These are phyloP conservation scores for Dillenia turbinata DNA, from an alignment of 164 flowering plant species.

Conservation along the genomic window DNA sequence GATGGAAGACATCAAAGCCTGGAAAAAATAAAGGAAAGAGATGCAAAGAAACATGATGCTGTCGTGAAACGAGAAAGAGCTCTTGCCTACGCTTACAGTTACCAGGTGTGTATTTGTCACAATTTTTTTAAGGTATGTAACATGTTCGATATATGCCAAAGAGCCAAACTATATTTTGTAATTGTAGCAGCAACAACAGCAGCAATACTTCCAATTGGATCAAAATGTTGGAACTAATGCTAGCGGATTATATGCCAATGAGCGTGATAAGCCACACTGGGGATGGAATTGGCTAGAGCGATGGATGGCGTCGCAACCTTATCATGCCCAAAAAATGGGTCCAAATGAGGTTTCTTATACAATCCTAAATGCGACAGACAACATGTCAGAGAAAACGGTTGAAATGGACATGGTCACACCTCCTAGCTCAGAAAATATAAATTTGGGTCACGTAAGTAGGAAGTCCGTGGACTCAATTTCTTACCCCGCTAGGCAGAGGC, in stretches of 20 bases:
- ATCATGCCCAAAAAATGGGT: conserved; percentile 27
- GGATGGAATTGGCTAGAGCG: conserved; percentile 95
- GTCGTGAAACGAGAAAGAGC: conserved; percentile 66
- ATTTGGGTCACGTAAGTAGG: conserved; percentile 8
- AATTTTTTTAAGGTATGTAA: not conserved
- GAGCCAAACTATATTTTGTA: not conserved
- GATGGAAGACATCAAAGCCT: conserved; percentile 33
- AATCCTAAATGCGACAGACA: conserved; percentile 41
- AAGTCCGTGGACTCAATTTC: conserved; percentile 16
- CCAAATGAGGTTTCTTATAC: conserved; percentile 35
- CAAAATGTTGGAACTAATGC: conserved; percentile 9
- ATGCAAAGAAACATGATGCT: conserved; percentile 47
- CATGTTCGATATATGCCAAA: not conserved
- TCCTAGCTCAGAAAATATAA: conserved; percentile 11
- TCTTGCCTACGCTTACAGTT: conserved; percentile 77
- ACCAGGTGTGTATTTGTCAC: conserved; percentile 42
- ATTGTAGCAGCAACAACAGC: conserved; percentile 19
- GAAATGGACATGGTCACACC: conserved; percentile 65
- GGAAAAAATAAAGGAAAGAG: conserved; percentile 33
- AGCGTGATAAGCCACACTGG: conserved; percentile 50
- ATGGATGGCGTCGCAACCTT: conserved; percentile 86
- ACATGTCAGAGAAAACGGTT: conserved; percentile 76
- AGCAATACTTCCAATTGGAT: conserved; percentile 28
- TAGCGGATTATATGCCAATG: conserved; percentile 14
- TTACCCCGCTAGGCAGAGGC: conserved; percentile 13